Conservation (phyloP, 1,284 basidiomycete species). For the Cutaneotrichosporon dermatis region DNA sequence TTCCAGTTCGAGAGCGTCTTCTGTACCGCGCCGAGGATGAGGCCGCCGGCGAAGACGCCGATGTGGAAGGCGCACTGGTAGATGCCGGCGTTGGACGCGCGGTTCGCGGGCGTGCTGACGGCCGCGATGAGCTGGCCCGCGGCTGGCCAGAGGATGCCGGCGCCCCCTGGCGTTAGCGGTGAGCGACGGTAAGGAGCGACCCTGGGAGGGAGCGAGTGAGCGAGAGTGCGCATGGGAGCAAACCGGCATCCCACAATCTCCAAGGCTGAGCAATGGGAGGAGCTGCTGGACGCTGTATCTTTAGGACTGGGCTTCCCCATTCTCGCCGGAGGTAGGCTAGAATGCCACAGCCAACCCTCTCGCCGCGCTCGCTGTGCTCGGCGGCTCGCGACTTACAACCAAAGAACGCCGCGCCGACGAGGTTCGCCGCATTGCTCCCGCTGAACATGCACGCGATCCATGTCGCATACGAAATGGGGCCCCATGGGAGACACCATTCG, state of each 20-base stretch:
- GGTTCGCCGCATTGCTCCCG: slow-evolving; percentile 15
- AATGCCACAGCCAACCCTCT: no score
- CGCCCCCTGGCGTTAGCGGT: slow-evolving; percentile 1
- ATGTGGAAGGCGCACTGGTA: slow-evolving; percentile 20
- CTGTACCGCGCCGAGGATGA: slow-evolving; percentile 16
- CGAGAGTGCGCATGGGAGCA: no score
- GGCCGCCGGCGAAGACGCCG: slow-evolving; percentile 14
- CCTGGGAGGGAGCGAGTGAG: background rate
- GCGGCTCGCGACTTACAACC: slow-evolving; percentile 2
- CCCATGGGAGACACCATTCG: slow-evolving; percentile 15
- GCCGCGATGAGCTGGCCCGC: slow-evolving; percentile 17
- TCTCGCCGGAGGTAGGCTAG: no score
- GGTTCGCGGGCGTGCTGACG: slow-evolving; percentile 15
- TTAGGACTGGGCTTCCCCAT: no score
- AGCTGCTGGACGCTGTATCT: no score
- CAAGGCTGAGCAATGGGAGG: no score
- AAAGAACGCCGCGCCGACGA: slow-evolving; percentile 18
- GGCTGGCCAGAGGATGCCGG: slow-evolving; percentile 15
- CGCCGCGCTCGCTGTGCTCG: no score
- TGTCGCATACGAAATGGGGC: slow-evolving; percentile 11
- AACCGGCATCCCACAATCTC: no score
- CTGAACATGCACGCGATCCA: slow-evolving; percentile 21
- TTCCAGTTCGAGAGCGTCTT: slow-evolving; percentile 15
- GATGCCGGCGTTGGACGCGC: slow-evolving; percentile 18
- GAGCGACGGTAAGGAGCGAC: background rate